Evolutionary conservation across 2,329 filamentous ascomycete species (phyloP), one percentile per base, ranked within the genome.

Genomic region (Didymellaceae sp.): DNA sequence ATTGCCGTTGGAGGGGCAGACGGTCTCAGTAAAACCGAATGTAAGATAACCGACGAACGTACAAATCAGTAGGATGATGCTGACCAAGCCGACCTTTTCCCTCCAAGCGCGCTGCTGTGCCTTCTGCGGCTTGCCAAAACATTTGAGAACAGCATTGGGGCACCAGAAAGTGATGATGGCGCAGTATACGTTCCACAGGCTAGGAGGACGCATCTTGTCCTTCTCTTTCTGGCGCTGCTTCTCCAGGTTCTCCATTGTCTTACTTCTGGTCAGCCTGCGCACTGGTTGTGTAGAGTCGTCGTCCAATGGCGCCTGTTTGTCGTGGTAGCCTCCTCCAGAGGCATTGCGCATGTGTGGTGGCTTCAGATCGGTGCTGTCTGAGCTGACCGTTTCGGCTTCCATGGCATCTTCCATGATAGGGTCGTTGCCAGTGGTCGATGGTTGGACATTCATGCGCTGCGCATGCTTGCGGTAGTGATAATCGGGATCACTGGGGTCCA

Each of bases 381-480:
- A 82, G 65, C 80, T 83, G 55, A 81, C 71, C 0, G 82, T 86
- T 49, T 81, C 79, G 2, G 70, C 70, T 51, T 80, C 75, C 14
- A 75, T 77, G 41, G 79, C 74, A 52, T 91, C 88, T 73, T 97
- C 93, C 45, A 89, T 75, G 43, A 96, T 85, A 2, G 92, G 91
- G 64, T 97, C 92, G 63, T 96, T 89, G 54, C 94, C 94, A 0
- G 94, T 97, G 6, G 90, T 89, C 0, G 94, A 97, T 1, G 95
- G 94, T 58, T 91, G 80, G 5, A 91, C 88, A 46, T 87, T 82
- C 91, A 99, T 97, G 58, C 93, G 89, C 65, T 91, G 89, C 8
- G 95, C 91, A 83, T 96, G 92, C 72, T 96, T 89, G 61, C 91
- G 86, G 75, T 99, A 99, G 75, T 97, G 84, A 70, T 97, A 99